Conservation (phyloP, 352 stramenopile genomes). For the Phytopythium cucurbitacearum region DNA sequence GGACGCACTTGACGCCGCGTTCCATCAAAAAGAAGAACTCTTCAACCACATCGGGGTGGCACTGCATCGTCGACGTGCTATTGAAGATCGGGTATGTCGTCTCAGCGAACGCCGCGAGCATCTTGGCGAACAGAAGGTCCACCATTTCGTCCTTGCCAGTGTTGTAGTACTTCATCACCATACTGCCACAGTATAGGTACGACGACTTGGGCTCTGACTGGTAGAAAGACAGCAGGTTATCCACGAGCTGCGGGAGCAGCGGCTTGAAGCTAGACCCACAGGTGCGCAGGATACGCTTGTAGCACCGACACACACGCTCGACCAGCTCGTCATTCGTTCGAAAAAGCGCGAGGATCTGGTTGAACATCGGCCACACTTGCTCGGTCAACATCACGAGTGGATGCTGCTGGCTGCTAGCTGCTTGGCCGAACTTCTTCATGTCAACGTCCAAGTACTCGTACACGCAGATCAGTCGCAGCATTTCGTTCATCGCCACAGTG, state of each 20-base stretch:
- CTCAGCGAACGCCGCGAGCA: slow-evolving; percentile 61
- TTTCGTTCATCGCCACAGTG: slow-evolving; percentile 49
- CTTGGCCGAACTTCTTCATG: slow-evolving; percentile 13
- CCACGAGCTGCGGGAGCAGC: slow-evolving; percentile 66
- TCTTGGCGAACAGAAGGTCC: slow-evolving; percentile 41
- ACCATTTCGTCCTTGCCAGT: slow-evolving; percentile 23
- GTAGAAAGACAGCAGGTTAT: slow-evolving; percentile 78
- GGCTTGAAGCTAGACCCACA: slow-evolving; percentile 57
- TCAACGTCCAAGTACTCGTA: slow-evolving; percentile 72
- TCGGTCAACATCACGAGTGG: slow-evolving; percentile 73
- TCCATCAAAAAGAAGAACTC: slow-evolving; percentile 96
- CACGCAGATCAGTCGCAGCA: slow-evolving; percentile 78
- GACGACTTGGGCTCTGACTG: slow-evolving; percentile 77
- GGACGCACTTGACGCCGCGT: slow-evolving; percentile 82
- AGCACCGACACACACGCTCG: slow-evolving; percentile 78
- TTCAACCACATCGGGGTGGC: slow-evolving; percentile 92
- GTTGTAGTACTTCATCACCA: slow-evolving; percentile 79
- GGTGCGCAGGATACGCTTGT: slow-evolving; percentile 84
- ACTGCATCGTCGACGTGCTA: slow-evolving; percentile 42
- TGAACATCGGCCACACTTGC: slow-evolving; percentile 74
- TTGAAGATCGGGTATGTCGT: slow-evolving; percentile 87
- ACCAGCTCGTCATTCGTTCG: slow-evolving; percentile 70
- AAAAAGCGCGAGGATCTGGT: slow-evolving; percentile 79
- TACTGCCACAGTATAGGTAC: slow-evolving; percentile 80
- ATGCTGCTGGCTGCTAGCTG: slow-evolving; percentile 12